Evolutionary conservation across 1,284 basidiomycete species (phyloP), one percentile per base, ranked within the genome.

Genomic region (Boletellus deceptivus): DNA sequence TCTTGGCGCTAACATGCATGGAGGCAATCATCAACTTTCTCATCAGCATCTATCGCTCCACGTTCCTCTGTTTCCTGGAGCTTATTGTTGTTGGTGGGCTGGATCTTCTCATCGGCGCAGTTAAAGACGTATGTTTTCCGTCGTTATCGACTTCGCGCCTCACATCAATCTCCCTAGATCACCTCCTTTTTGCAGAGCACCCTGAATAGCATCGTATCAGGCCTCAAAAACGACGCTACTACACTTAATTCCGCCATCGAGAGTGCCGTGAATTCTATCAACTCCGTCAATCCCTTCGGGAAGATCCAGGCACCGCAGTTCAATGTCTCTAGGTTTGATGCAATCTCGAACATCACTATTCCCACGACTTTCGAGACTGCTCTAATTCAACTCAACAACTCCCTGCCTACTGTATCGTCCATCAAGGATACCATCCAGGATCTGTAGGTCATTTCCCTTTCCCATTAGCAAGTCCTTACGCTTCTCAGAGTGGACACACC

Each of bases 61-160:
- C 94, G 2, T 85, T 97, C 59, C 76, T 98, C 45, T 98, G 95
- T 71, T 93, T 96, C 57, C 74, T 98, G 57, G 92, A 98, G 72
- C 77, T 98, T 42, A 83, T 92, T 13, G 86, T 99, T 3, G 81
- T 86, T 20, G 93, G 93, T 14, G 84, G 82, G 2, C 74, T 99
- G 34, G 78, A 84, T 24, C 72, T 98, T 45, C 71, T 98, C 17
- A 92, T 97, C 48, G 76, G 74, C 42, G 92, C 91, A 6, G 89
- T 93, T 2, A 73, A 90, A 54, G 86, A 86, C 70, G 91, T 93
- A 59, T 56, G 81, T 75, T 29, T 45, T 43, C 31, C 46, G 46
- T 20, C 13, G 29, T 22, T 24, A 9, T 39, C 36, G 8, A 37
- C 44, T 37, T 10, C 6, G 33, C n/a, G 35, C 59, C 41, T 51